phyloP scores from a whole-genome alignment of 129 eudicot genomes.

The Chrysanthemum lavandulifolium region DNA sequence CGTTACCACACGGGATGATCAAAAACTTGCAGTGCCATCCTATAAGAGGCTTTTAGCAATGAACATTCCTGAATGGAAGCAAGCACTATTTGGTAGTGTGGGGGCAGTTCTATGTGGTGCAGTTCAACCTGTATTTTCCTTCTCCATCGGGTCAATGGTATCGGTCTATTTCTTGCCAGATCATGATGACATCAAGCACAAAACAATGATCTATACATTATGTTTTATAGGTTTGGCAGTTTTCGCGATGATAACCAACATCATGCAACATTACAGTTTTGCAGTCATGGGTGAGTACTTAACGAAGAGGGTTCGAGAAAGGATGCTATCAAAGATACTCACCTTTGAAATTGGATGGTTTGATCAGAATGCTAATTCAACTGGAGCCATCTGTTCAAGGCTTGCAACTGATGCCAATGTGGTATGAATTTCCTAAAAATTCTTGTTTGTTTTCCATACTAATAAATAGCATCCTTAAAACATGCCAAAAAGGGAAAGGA shows the following conservation, averaged over 20 bases:
- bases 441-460: too few relatives aligned
- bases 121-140: conserved; percentile 67
- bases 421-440: conserved; percentile 38
- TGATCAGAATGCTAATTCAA: conserved; percentile 70
- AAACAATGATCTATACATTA: conserved; percentile 53
- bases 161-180: conserved; percentile 63
- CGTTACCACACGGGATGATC: conserved; percentile 1
- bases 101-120: conserved; percentile 65
- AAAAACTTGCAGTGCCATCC: conserved; percentile 43
- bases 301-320: conserved; percentile 74
- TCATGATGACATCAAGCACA: conserved; percentile 53
- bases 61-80: conserved; percentile 68
- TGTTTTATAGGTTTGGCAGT: conserved; percentile 59
- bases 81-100: conserved; percentile 49
- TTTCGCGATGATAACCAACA: conserved; percentile 43
- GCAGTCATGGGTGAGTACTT: conserved; percentile 84
- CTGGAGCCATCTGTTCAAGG: conserved; percentile 72
- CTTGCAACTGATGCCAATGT: conserved; percentile 82
- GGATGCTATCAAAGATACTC: conserved; percentile 72
- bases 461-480: too few relatives aligned
- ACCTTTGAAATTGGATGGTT: conserved; percentile 89
- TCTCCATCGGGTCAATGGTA: conserved; percentile 71
- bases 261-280: conserved; percentile 66
- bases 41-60: conserved; percentile 56
- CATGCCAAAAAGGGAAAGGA: too few relatives aligned